These are phyloP conservation scores for Fusarium sp. DNA, from an alignment of 2,329 filamentous ascomycete species.

Conservation along the genomic window DNA sequence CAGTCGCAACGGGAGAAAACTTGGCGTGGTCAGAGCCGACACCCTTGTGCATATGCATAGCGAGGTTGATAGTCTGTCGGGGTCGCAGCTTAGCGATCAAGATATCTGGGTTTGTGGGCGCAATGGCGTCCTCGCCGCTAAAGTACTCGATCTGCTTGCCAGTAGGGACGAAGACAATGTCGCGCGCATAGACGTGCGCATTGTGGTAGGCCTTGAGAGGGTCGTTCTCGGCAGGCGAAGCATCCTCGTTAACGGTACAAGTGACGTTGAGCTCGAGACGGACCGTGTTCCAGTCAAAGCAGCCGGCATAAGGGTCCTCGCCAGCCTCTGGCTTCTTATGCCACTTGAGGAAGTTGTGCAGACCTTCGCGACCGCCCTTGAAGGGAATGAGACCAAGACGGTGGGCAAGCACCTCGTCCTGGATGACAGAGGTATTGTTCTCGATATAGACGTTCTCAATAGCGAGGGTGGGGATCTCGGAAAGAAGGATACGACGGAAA, in stretches of 20 bases:
- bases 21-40: slow-evolving; percentile 95
- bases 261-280: slow-evolving; percentile 81
- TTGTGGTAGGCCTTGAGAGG: slow-evolving; percentile 87
- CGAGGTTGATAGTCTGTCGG: slow-evolving; percentile 85
- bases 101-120: slow-evolving; percentile 89
- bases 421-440: slow-evolving; percentile 98
- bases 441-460: slow-evolving; percentile 94
- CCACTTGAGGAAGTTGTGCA: slow-evolving; percentile 84
- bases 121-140: slow-evolving; percentile 74
- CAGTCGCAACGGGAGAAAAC: slow-evolving; percentile 95
- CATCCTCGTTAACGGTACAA: slow-evolving; percentile 84
- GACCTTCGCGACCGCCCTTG: slow-evolving; percentile 80
- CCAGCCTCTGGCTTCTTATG: slow-evolving; percentile 77
- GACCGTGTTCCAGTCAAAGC: slow-evolving; percentile 88
- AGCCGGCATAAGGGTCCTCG: slow-evolving; percentile 70
- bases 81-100: slow-evolving; percentile 94
- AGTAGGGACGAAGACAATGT: slow-evolving; percentile 81
- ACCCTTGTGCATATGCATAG: slow-evolving; percentile 95
- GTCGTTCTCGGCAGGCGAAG: slow-evolving; percentile 79
- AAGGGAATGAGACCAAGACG: slow-evolving; percentile 92
- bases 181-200: slow-evolving; percentile 83
- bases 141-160: slow-evolving; percentile 81
- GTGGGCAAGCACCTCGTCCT: slow-evolving; percentile 95
- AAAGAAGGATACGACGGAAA: slow-evolving; percentile 94
- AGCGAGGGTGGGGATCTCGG: slow-evolving; percentile 93